Evolutionary conservation across 805 yeast genomes (phyloP), one percentile per base, ranked within the genome.

Genomic region (Maudiozyma saulgeensis): DNA sequence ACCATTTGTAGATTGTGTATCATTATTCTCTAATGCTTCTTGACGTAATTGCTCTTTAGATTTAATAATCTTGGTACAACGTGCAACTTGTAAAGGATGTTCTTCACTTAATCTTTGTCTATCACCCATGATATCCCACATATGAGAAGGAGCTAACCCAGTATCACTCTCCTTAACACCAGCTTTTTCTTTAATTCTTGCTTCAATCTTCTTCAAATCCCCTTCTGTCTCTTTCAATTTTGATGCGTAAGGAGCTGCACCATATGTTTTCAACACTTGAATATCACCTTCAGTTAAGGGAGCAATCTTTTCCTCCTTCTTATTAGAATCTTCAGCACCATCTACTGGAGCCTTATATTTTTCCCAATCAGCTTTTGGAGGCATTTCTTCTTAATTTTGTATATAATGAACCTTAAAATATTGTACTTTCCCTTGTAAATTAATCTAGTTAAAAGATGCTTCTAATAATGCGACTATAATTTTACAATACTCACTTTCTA

Each of bases 341-440:
- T 85, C 96, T 43, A 74, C 76, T n/a, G 96, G 95, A 46, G 93
- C 84, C 66, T 82, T 84, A 70, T 87, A 88, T 68, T 93, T 93
- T 66, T 95, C 99, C 99, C 99, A 93, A 68, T 93, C 96, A 50
- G 89, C 93, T 75, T 89, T 93, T 58, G 97, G 96, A 53, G 97
- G 90, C 97, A 90, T 90, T 56, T 35, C 15, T 38, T 38, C 6
- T 11, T 7, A 6, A 9, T 18, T 18, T 18, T 28, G 12, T 28
- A 8, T 28, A 28, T 28, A 9, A 28, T 28, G 2, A 21, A 9
- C 32, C 32, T 28, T 28, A 28, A 26, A 28, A 28, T 28, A 28
- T 28, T 28, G 32, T 28, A 2, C 32, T 28, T 28, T 28, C 32
- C 32, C 32, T 28, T 28, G 12, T 28, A 28, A 11, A 11, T 28